Evolutionary conservation across 768 basidiomycete species (phyloP).

Genomic region (Rubroboletus pulcherrimus): DNA sequence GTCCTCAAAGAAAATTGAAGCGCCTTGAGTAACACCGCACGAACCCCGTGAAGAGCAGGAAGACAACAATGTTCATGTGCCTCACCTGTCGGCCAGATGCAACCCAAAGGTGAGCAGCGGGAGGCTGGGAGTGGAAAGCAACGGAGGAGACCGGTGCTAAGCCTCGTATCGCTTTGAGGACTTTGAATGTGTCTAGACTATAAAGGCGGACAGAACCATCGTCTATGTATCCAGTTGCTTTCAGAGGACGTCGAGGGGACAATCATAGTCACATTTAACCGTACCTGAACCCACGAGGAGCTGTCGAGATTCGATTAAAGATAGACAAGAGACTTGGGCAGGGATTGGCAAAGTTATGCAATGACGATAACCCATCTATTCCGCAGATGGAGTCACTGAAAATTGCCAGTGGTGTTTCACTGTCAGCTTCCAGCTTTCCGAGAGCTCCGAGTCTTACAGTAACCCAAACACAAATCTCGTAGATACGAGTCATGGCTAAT

Average conservation of each 20-base stretch:
- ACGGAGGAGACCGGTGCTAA: constrained; percentile 65
- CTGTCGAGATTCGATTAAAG: constrained; percentile 44
- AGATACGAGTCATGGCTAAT: constrained; percentile 8
- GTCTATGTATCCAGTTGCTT: constrained; percentile 35
- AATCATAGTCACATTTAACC: constrained; percentile 7
- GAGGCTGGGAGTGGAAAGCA: constrained; percentile 40
- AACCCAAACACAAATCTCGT: background rate
- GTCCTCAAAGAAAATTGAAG: constrained; percentile 45
- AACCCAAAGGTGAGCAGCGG: constrained; percentile 56
- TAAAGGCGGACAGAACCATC: constrained; percentile 73
- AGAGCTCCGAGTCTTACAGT: background rate
- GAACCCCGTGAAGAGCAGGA: background rate
- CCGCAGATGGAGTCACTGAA: background rate
- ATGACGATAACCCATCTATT: constrained; percentile 10
- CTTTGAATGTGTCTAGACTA: constrained; percentile 53
- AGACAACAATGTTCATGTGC: background rate
- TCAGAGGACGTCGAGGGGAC: background rate
- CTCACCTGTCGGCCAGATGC: constrained; percentile 59
- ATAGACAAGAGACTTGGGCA: constrained; percentile 50
- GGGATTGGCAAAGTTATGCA: constrained; percentile 38
- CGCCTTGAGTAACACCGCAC: constrained; percentile 9
- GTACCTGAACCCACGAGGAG: constrained; percentile 64
- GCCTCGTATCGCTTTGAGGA: constrained; percentile 58
- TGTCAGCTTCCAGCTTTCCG: no score
- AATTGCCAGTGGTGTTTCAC: no score